These are phyloP conservation scores for Russula earlei DNA, from an alignment of 768 basidiomycete species.

Conservation along the genomic window DNA sequence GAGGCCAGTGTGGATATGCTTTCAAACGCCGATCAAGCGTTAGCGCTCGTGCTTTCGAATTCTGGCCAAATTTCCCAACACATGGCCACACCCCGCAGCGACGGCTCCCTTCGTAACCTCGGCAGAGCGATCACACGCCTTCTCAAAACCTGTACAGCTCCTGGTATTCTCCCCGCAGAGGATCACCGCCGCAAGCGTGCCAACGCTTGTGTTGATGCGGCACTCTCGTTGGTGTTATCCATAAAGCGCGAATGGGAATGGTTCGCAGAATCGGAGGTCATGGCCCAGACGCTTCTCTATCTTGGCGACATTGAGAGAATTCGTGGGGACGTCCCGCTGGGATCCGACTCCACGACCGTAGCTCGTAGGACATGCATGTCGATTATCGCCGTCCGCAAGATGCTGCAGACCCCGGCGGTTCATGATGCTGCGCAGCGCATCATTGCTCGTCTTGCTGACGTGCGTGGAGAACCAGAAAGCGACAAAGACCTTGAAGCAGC, in stretches of 20 bases:
- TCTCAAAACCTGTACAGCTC: constrained; percentile 11
- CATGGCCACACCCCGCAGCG: background rate
- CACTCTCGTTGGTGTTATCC: constrained; percentile 10
- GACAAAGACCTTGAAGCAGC: background rate
- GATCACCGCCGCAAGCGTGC: constrained; percentile 7
- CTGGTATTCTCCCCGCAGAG: constrained; percentile 2
- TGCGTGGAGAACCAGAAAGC: background rate
- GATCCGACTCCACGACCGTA: constrained; percentile 1
- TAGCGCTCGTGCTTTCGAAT: background rate
- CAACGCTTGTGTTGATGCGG: constrained; percentile 10
- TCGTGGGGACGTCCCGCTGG: background rate
- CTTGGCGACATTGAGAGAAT: constrained; percentile 6
- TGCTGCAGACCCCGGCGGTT: background rate
- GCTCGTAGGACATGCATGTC: constrained; percentile 17
- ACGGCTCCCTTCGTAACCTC: background rate
- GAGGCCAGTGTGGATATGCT: background rate
- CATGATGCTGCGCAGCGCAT: background rate
- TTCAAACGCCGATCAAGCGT: background rate
- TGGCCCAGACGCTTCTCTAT: constrained; percentile 5
- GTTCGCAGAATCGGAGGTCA: constrained; percentile 8
- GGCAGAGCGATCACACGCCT: constrained; percentile 6
- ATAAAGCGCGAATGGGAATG: constrained; percentile 14
- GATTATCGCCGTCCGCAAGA: constrained; percentile 7
- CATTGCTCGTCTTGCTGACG: background rate
- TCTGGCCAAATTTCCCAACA: background rate